These are phyloP conservation scores for Paspalum vaginatum DNA, from an alignment of 176 grass and related monocot species.

Conservation along the genomic window DNA sequence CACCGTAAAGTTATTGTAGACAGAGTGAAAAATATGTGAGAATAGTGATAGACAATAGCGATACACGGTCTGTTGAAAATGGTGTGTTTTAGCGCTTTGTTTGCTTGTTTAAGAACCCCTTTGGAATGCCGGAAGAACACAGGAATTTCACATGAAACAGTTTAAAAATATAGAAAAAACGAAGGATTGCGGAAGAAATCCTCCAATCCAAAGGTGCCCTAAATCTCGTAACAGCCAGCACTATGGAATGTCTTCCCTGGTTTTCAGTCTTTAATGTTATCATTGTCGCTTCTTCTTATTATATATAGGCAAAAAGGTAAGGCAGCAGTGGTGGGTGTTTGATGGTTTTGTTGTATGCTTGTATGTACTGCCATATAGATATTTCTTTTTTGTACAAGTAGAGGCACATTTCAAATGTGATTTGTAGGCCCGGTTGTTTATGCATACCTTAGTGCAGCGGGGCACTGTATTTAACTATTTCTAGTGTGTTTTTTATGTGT, in stretches of 20 bases:
- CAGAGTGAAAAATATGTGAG: too few relatives aligned
- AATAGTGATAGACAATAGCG: too few relatives aligned
- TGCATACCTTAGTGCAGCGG: not conserved
- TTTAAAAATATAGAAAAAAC: too few relatives aligned
- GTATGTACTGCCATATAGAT: not conserved
- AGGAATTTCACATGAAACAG: too few relatives aligned
- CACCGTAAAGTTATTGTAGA: too few relatives aligned
- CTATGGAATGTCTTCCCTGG: constrained; percentile 25
- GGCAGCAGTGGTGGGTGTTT: not conserved
- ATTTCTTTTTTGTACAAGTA: not conserved
- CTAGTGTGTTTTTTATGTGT: not conserved
- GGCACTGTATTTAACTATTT: too few relatives aligned
- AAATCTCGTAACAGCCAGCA: constrained; percentile 40
- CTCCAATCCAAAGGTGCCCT: too few relatives aligned
- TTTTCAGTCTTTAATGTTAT: not conserved
- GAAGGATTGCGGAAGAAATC: too few relatives aligned
- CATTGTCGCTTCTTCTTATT: not conserved
- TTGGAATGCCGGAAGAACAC: too few relatives aligned
- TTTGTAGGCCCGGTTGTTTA: not conserved
- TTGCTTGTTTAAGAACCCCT: not conserved
- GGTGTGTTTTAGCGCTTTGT: constrained; percentile 7
- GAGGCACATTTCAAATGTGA: constrained; percentile 36
- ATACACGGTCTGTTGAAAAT: too few relatives aligned
- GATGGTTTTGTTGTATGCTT: not conserved
- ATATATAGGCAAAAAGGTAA: not conserved